Percentiles rank a stretch among this genome's conserved stretches.
These are phyloP conservation scores for Fusarium torulosum DNA, from an alignment of 2,329 filamentous ascomycete species.

Conservation along the genomic window DNA sequence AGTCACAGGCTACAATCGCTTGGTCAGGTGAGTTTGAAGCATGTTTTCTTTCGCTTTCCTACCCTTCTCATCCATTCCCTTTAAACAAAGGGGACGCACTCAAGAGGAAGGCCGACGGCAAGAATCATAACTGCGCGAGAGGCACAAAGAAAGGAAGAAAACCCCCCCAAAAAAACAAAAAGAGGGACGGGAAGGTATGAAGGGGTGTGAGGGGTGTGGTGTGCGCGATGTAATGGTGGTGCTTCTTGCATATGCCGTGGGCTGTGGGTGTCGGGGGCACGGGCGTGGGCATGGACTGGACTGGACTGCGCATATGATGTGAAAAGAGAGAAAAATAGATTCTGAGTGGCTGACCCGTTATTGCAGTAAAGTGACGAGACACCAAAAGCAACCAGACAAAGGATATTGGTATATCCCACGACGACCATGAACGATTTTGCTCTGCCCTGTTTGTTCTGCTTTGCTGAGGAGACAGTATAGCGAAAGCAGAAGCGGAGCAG, in stretches of 20 bases:
- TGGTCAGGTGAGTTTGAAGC: conserved; percentile 40
- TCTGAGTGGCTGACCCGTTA: conserved; percentile 30
- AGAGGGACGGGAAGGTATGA: conserved; percentile 35
- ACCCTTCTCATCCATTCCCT: conserved; percentile 9
- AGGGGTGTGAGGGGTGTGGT: conserved; percentile 39
- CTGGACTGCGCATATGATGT: not conserved
- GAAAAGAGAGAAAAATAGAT: conserved; percentile 17
- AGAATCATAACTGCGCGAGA: conserved; percentile 11
- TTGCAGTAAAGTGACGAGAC: conserved; percentile 35
- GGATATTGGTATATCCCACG: conserved; percentile 16
- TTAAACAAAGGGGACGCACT: conserved; percentile 6
- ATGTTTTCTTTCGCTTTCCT: conserved; percentile 5
- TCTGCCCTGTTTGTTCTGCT: conserved; percentile 6
- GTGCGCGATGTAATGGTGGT: conserved; percentile 35
- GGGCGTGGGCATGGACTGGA: not conserved
- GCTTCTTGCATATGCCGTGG: conserved; percentile 42
- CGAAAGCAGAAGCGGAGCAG: conserved; percentile 29
- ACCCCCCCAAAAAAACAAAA: conserved; percentile 24
- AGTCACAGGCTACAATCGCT: conserved; percentile 52
- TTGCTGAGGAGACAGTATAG: conserved; percentile 25
- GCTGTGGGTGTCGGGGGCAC: conserved; percentile 27
- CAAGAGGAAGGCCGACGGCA: conserved; percentile 4
- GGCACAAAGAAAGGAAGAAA: conserved; percentile 13
- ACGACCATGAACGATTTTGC: conserved; percentile 29
- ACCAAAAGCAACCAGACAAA: conserved; percentile 21